phyloP scores from a whole-genome alignment of 805 yeast genomes.

The Naumovozyma baii region DNA sequence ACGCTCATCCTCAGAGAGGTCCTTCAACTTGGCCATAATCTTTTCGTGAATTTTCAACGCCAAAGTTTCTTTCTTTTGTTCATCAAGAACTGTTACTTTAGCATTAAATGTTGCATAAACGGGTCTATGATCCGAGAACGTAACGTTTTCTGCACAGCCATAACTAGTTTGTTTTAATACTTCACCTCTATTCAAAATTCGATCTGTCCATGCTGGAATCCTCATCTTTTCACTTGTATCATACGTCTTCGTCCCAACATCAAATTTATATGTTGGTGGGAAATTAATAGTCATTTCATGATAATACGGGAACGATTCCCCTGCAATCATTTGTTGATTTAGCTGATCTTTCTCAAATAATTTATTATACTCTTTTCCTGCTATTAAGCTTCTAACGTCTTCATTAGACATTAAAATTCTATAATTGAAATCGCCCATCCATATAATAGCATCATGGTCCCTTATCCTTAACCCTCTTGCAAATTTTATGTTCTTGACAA shows the following conservation, averaged over 20 bases:
- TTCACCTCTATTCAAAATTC: constrained; percentile 62
- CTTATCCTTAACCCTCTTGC: constrained; percentile 46
- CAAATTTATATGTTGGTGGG: constrained; percentile 90
- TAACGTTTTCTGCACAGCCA: constrained; percentile 44
- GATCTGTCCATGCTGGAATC: constrained; percentile 96
- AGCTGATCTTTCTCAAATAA: constrained; percentile 72
- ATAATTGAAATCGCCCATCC: constrained; percentile 93
- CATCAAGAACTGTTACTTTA: constrained; percentile 56
- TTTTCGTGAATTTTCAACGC: constrained; percentile 48
- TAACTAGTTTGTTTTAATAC: constrained; percentile 52
- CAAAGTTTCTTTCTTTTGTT: constrained; percentile 39
- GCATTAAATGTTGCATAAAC: constrained; percentile 67
- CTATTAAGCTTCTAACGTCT: constrained; percentile 50
- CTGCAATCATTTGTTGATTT: constrained; percentile 59
- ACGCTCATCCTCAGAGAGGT: constrained; percentile 32
- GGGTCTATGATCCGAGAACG: constrained; percentile 85
- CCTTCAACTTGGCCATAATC: constrained; percentile 39
- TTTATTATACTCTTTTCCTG: constrained; percentile 37
- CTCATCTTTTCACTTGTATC: constrained; percentile 89
- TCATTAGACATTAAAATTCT: constrained; percentile 67
- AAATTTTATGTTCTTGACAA: constrained; percentile 59
- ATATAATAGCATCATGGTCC: constrained; percentile 75
- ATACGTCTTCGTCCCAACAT: constrained; percentile 70
- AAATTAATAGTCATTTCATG: constrained; percentile 73
- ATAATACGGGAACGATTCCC: constrained; percentile 73